Evolutionary conservation across 768 basidiomycete genomes (phyloP), one percentile per base, ranked within the genome.

Genomic region (Favolaschia claudopus): DNA sequence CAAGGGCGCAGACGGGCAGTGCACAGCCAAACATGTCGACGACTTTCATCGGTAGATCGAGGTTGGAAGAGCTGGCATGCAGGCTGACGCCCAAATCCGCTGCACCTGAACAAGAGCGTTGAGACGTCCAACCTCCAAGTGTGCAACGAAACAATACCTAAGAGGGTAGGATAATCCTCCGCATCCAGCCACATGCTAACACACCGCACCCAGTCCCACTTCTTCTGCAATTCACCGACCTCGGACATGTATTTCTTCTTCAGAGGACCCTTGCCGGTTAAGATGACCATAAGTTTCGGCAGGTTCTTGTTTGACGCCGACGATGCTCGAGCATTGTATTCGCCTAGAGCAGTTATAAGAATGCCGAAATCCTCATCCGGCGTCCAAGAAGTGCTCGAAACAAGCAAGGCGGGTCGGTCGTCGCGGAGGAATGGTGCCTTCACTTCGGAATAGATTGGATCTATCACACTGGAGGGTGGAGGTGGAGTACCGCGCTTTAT

Each of bases 21-120:
- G 90, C 90, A 66, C 96, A 98, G 5, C 97, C 97, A 76, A 99
- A 98, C 96, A 99, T 98, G 72, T 99, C 97, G 7, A 99, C 95
- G 5, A 99, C 88, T 74, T 99, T 99, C 97, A 99, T 99, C 3
- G 97, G 97, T 52, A 99, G 78, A 74, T 99, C 97, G 55, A 95
- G 76, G 1, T 85, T 91, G 2, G 93, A 96, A 0, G 93, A 94
- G 72, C 93, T 96, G 6, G 87, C 85, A 76, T 99, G 97, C 46
- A 99, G 76, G 60, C 88, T 95, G 55, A 99, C 84, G 3, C 97
- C 97, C 36, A 99, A 67, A 73, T 99, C 95, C 10, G 95, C 93
- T 4, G 93, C 90, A 29, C 95, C 93, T 94, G 61, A 6, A 31
- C 40, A 53, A 44, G 14, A 31, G 38, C 17, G 19, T 22, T 15